Evolutionary conservation across 805 yeast genomes (phyloP), one percentile per base, ranked within the genome.

Genomic region (Candida boleticola): DNA sequence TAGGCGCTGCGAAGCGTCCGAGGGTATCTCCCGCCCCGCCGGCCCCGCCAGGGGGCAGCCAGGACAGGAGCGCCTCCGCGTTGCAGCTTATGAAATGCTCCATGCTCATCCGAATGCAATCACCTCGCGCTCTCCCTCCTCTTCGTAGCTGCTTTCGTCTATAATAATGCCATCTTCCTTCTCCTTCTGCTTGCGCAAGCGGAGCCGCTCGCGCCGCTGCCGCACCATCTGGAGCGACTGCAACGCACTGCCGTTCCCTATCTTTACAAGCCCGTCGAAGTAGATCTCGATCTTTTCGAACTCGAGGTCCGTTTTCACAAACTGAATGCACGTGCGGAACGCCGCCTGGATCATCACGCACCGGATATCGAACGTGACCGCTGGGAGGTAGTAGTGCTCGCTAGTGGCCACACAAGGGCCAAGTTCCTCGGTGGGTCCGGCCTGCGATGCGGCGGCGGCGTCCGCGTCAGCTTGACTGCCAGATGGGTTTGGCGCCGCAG

Each of bases 231-330:
- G 22, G n/a, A 22, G 20, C 13, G 29, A 58, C 10, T 53, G 47
- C 21, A 51, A 41, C 3, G 70, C 58, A 31, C 63, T 53, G 5
- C 71, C 70, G 43, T 63, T 64, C 4, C 71, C 71, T 13, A 64
- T 38, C 41, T 52, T 55, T 17, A 55, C 51, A 32, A 64, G 40
- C 3, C 70, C 70, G 38, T 43, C 37, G 44, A 64, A 64, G 42
- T 49, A 64, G 4, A 64, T 47, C 42, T 66, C 62, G 21, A 64
- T 40, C 34, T 49, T 50, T 34, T 66, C 68, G 32, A 63, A 60
- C 20, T 54, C 54, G 17, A 41, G 44, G 10, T 58, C 64, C 14
- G 53, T 58, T 2, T 41, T 46, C 0, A 57, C 54, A 16, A 59
- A 43, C 3, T 51, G 50, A 5, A 53, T 44, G 16, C 57, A 49